A percentile compares a stretch with the other conserved stretches of the same genome.
These are phyloP conservation scores for Acer yangbiense DNA, from an alignment of 345 rosid species.

Conservation along the genomic window DNA sequence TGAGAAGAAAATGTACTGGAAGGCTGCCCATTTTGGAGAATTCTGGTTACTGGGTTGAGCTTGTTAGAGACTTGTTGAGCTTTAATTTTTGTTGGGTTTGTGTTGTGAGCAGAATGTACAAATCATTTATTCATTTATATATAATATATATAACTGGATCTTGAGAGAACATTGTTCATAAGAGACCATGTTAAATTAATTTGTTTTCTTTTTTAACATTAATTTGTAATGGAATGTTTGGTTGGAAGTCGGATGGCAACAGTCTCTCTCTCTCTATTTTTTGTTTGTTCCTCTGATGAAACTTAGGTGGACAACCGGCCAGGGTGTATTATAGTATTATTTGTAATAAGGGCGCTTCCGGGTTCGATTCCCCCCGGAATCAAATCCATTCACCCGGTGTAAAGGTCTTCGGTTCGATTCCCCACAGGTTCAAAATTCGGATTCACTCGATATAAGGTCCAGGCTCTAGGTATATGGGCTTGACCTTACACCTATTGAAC, in stretches of 20 bases:
- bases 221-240: neutral
- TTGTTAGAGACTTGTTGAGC: neutral
- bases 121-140: neutral
- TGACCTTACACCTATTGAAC: too few species aligned
- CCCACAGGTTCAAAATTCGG: too few species aligned
- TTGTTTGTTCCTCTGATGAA: neutral
- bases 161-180: neutral
- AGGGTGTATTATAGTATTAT: too few species aligned
- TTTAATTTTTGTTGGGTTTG: neutral
- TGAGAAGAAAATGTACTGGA: conserved; percentile 5
- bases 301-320: neutral
- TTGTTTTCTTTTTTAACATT: neutral
- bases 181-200: neutral
- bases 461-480: too few species aligned
- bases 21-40: conserved; percentile 14
- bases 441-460: too few species aligned
- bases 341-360: too few species aligned
- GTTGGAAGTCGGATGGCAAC: conserved; percentile 5
- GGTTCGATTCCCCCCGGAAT: too few species aligned
- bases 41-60: neutral
- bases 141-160: neutral
- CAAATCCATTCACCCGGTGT: too few species aligned
- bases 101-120: neutral
- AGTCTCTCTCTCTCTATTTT: neutral
- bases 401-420: too few species aligned